Conservation (phyloP, 169 alveolate species). For the Cryptosporidium ubiquitum region DNA sequence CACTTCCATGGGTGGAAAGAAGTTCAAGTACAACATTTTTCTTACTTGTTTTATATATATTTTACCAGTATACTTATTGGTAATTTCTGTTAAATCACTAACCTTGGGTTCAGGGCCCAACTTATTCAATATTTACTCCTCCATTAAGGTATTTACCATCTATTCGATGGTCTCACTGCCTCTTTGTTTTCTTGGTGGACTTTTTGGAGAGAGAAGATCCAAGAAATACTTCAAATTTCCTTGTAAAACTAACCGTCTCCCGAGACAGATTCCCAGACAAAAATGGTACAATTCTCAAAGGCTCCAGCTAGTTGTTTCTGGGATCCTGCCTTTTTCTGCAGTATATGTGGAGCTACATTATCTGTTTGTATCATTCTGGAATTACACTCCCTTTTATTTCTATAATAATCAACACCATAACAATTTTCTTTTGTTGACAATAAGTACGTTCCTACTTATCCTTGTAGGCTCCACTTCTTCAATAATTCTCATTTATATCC, state of each 20-base stretch:
- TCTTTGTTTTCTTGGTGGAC: conserved; percentile 61
- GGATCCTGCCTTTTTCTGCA: conserved; percentile 67
- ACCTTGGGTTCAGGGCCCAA: conserved; percentile 22
- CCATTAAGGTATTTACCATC: conserved; percentile 14
- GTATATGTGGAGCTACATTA: conserved; percentile 59
- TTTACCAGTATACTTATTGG: conserved; percentile 43
- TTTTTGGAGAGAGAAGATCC: conserved; percentile 51
- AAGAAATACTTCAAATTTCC: conserved; percentile 45
- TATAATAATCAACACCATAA: conserved; percentile 54
- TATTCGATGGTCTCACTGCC: conserved; percentile 48
- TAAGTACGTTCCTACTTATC: conserved; percentile 46
- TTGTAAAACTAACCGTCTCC: conserved; percentile 65
- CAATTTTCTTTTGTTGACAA: conserved; percentile 24
- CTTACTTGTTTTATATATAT: conserved; percentile 44
- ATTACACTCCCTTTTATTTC: conserved; percentile 64
- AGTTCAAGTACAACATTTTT: conserved; percentile 44
- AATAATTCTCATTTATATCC: conserved; percentile 44
- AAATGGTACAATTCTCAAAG: conserved; percentile 69
- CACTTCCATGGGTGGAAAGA: conserved; percentile 66
- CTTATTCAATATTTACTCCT: conserved; percentile 22
- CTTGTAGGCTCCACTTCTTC: conserved; percentile 63
- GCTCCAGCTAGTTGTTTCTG: conserved; percentile 51
- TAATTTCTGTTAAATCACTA: conserved; percentile 28
- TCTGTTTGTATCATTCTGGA: conserved; percentile 47
- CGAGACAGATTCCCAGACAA: conserved; percentile 71